Percentiles rank a stretch among this genome's conserved stretches.
Evolutionary conservation across 108 stramenopile species (phyloP).

Genomic region (Nannochloropsis granulata): DNA sequence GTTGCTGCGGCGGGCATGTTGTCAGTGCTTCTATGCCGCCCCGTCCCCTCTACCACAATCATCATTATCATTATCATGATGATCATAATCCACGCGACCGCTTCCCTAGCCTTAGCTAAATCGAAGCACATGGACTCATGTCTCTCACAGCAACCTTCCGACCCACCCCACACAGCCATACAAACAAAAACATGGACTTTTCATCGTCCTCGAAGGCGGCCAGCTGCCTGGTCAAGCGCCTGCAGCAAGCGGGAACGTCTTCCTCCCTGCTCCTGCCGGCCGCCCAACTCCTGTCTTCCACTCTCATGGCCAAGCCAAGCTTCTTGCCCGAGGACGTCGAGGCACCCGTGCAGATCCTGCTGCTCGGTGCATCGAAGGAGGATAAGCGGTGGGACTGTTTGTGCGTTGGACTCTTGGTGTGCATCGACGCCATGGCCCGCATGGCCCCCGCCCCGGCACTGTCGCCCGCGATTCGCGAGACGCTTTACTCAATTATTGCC

Average conservation of each 20-base stretch:
- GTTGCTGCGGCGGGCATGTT: too few relatives aligned
- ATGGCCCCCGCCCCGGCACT: neutral
- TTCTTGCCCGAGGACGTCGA: neutral
- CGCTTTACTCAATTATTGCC: neutral
- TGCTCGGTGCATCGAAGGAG: neutral
- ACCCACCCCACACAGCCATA: neutral
- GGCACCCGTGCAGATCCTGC: neutral
- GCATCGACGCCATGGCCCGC: neutral
- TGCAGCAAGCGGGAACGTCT: neutral
- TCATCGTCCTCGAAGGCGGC: neutral
- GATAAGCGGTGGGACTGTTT: neutral
- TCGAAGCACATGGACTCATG: too few relatives aligned
- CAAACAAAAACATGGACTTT: neutral
- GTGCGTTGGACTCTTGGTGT: neutral
- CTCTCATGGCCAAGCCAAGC: neutral
- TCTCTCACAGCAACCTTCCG: too few relatives aligned
- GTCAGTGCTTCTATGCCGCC: too few relatives aligned
- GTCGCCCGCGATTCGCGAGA: neutral
- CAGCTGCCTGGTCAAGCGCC: neutral
- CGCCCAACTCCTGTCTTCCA: neutral
- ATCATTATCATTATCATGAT: too few relatives aligned
- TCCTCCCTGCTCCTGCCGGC: neutral
- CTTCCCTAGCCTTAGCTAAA: too few relatives aligned
- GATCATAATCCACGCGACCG: too few relatives aligned
- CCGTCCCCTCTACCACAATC: too few relatives aligned